These are phyloP conservation scores for Pichia terricola DNA, from an alignment of 1,139 yeast species.

Conservation along the genomic window DNA sequence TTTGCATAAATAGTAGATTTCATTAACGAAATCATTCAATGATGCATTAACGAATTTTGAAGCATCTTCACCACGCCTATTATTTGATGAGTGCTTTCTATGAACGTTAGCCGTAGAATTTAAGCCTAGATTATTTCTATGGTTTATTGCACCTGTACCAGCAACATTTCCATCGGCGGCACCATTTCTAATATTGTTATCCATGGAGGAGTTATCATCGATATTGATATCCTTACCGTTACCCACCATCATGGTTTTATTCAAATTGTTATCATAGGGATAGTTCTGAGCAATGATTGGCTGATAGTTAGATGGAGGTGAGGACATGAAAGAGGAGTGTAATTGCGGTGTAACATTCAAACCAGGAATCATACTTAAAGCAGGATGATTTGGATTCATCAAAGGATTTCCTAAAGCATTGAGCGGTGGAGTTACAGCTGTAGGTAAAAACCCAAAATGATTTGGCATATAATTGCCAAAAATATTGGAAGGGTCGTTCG, in stretches of 20 bases:
- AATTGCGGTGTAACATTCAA: constrained; percentile 3
- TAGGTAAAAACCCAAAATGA: constrained; percentile 9
- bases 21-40: constrained; percentile 44
- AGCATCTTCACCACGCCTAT: constrained; percentile 35
- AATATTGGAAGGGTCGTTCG: constrained; percentile 6
- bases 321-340: constrained; percentile 2
- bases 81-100: constrained; percentile 25
- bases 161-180: constrained; percentile 2
- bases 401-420: constrained; percentile 4
- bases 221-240: constrained; percentile 1
- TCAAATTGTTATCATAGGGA: background rate
- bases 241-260: background rate
- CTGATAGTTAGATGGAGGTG: constrained; percentile 1
- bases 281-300: constrained; percentile 2
- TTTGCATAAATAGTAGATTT: constrained; percentile 43
- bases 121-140: constrained; percentile 15
- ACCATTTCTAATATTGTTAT: constrained; percentile 5
- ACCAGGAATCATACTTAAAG: constrained; percentile 5
- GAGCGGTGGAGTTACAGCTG: constrained; percentile 6
- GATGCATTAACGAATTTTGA: constrained; percentile 32
- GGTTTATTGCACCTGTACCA: background rate
- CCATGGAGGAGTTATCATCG: constrained; percentile 4
- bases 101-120: constrained; percentile 26
- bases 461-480: constrained; percentile 8
- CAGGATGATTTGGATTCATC: constrained; percentile 1